Conservation (phyloP, 139 green algal genomes). For the Chlorella sorokiniana region DNA sequence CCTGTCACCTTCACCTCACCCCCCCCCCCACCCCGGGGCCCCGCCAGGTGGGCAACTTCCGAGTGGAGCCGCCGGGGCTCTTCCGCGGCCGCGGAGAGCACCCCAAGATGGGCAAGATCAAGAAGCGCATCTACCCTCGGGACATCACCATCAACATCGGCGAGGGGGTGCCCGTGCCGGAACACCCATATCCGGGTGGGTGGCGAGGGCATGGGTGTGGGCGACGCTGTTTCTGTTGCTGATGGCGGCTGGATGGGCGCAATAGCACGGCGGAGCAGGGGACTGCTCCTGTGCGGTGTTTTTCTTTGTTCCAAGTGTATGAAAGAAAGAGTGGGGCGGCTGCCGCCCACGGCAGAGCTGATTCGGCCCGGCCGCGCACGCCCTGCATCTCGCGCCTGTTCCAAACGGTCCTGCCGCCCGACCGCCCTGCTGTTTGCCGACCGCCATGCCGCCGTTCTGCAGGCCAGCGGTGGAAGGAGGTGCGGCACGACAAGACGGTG, state of each 20-base stretch:
- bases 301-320: too few species aligned
- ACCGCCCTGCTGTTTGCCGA: not conserved
- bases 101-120: conserved; percentile 98
- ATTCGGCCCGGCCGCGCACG: too few species aligned
- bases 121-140: conserved; percentile 92
- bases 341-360: too few species aligned
- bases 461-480: conserved; percentile 65
- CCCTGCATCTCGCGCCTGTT: too few species aligned
- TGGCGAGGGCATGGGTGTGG: conserved; percentile 22
- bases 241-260: not conserved
- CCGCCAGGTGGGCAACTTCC: conserved; percentile 96
- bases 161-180: conserved; percentile 72
- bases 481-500: conserved; percentile 92
- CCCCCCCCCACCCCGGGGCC: not conserved
- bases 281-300: too few species aligned
- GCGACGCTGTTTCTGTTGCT: not conserved
- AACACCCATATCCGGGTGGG: conserved; percentile 85
- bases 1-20: not conserved
- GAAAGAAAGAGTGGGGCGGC: too few species aligned
- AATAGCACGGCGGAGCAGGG: too few species aligned
- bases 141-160: conserved; percentile 99
- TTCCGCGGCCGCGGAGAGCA: conserved; percentile 98
- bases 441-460: not conserved
- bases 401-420: not conserved
- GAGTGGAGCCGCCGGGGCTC: conserved; percentile 96